Evolutionary conservation across 1,284 basidiomycete species (phyloP).

Genomic region (Lignosus rhinocerotis): DNA sequence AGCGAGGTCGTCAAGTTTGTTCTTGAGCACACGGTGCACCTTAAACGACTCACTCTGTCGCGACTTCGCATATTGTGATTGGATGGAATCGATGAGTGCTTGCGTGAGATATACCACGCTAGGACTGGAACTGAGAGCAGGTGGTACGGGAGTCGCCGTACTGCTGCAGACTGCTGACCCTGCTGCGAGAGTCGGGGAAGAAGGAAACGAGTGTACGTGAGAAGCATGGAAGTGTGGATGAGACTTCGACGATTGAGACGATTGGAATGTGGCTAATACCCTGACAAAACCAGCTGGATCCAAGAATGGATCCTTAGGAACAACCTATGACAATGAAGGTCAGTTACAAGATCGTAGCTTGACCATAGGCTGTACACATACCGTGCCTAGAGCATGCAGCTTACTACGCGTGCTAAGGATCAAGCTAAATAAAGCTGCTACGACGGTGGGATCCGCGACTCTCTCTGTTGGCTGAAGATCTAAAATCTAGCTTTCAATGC

Average conservation of each 20-base stretch:
- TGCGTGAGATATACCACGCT: conserved; percentile 42
- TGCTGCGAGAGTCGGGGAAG: conserved; percentile 21
- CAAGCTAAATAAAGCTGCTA: conserved; percentile 68
- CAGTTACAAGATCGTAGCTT: conserved; percentile 2
- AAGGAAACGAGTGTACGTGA: conserved; percentile 20
- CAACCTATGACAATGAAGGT: conserved; percentile 32
- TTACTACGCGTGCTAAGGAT: conserved; percentile 68
- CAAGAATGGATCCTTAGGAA: conserved; percentile 77
- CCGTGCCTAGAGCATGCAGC: conserved; percentile 52
- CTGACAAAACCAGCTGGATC: conserved; percentile 55
- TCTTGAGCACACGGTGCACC: conserved; percentile 59
- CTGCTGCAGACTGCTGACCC: conserved; percentile 8
- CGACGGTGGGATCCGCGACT: conserved; percentile 67
- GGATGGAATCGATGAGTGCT: conserved; percentile 49
- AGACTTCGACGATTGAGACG: conserved; percentile 24
- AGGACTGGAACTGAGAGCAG: conserved; percentile 1
- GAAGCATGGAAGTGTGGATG: conserved; percentile 25
- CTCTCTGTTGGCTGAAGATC: conserved; percentile 60
- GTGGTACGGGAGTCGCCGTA: conserved; percentile 5
- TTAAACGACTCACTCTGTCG: conserved; percentile 58
- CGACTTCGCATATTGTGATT: conserved; percentile 49
- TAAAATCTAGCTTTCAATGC: not conserved
- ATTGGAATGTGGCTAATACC: conserved; percentile 29
- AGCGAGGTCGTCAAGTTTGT: conserved; percentile 48
- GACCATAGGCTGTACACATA: conserved; percentile 24